phyloP scores from a whole-genome alignment of 2,329 filamentous ascomycete species.

The Trichoderma koningiopsis region DNA sequence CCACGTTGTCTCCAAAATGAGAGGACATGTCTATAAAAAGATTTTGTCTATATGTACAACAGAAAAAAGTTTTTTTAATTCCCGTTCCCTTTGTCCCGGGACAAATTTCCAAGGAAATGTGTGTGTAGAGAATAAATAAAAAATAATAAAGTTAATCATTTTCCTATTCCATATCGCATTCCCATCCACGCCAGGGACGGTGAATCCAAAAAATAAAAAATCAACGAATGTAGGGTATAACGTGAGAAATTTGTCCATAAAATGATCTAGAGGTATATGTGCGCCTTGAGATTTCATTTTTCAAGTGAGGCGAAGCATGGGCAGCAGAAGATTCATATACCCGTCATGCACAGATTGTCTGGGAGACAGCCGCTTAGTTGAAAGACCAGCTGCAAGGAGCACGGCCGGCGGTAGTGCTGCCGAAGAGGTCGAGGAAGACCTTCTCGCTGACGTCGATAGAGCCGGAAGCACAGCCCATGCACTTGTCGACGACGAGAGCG shows the following conservation, averaged over 20 bases:
- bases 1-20: constrained; percentile 25
- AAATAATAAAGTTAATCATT: constrained; percentile 16
- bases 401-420: constrained; percentile 48
- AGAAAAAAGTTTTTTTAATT: constrained; percentile 12
- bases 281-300: constrained; percentile 14
- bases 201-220: constrained; percentile 17
- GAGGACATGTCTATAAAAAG: constrained; percentile 22
- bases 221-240: constrained; percentile 24
- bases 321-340: background rate
- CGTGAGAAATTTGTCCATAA: constrained; percentile 11
- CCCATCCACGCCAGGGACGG: constrained; percentile 25
- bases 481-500: constrained; percentile 72
- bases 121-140: background rate
- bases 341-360: background rate
- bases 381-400: constrained; percentile 50
- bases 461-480: constrained; percentile 62
- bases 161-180: constrained; percentile 24
- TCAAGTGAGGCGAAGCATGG: background rate
- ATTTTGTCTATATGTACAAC: constrained; percentile 25
- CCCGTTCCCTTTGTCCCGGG: background rate
- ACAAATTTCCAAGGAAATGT: background rate
- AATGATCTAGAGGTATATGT: constrained; percentile 21
- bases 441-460: constrained; percentile 64
- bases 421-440: constrained; percentile 57
- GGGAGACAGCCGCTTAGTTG: constrained; percentile 36